phyloP scores from a whole-genome alignment of 2,329 filamentous ascomycete species.

The Didymella glomerata region DNA sequence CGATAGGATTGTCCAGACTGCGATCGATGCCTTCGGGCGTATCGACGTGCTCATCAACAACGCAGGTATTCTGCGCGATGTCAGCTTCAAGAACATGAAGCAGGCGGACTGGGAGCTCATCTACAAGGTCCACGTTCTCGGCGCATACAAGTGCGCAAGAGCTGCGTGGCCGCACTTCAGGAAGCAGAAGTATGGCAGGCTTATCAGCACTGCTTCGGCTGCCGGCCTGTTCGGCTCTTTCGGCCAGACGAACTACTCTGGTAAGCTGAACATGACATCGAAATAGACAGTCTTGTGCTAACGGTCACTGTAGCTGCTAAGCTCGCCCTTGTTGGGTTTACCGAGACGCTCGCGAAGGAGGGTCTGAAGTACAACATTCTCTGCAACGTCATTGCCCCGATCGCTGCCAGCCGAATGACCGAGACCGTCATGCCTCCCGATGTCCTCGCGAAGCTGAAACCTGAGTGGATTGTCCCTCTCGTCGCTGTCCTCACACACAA shows the following conservation, averaged over 20 bases:
- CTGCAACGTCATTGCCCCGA: constrained; percentile 92
- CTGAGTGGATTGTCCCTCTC: constrained; percentile 93
- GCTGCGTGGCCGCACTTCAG: constrained; percentile 98
- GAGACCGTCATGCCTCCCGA: constrained; percentile 96
- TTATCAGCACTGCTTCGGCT: constrained; percentile 97
- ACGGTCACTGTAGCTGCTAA: constrained; percentile 73
- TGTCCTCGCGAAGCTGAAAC: constrained; percentile 82
- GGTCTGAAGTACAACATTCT: constrained; percentile 98
- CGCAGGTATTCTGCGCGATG: constrained; percentile 90
- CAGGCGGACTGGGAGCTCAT: constrained; percentile 97
- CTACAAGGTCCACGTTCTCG: constrained; percentile 89
- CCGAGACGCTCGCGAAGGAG: constrained; percentile 97
- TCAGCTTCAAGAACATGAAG: constrained; percentile 99
- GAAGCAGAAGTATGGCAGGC: constrained; percentile 96
- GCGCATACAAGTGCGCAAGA: constrained; percentile 92
- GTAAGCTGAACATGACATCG: constrained; percentile 49
- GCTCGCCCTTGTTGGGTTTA: constrained; percentile 94
- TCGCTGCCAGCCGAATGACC: constrained; percentile 95
- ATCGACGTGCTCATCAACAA: constrained; percentile 98
- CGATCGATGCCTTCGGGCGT: constrained; percentile 81
- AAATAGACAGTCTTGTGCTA: constrained; percentile 23
- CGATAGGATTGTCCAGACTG: constrained; percentile 91
- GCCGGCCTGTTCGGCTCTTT: constrained; percentile 96
- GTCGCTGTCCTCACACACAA: constrained; percentile 89
- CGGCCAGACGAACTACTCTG: constrained; percentile 94